Percentiles rank a stretch among this genome's conserved stretches.
These are phyloP conservation scores for Cercospora sesami DNA, from an alignment of 2,329 filamentous ascomycete genomes.

Conservation along the genomic window DNA sequence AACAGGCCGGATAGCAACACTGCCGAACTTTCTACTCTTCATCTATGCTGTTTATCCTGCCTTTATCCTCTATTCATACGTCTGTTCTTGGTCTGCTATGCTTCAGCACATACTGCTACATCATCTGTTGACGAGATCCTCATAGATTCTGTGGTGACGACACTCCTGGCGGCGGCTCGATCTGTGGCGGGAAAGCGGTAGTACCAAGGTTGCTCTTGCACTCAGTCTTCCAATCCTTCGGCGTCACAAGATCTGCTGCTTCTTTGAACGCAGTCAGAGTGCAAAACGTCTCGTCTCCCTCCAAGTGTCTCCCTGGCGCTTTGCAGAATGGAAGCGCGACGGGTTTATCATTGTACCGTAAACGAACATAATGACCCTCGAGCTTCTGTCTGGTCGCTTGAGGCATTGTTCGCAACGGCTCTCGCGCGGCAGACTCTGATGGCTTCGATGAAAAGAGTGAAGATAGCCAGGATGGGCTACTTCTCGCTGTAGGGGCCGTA, in stretches of 20 bases:
- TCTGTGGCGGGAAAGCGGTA: slow-evolving; percentile 39
- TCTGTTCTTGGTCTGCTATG: background rate
- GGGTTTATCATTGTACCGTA: slow-evolving; percentile 86
- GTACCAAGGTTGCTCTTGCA: slow-evolving; percentile 60
- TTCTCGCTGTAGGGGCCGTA: slow-evolving; percentile 22
- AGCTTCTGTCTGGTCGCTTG: slow-evolving; percentile 60
- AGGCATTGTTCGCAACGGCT: slow-evolving; percentile 57
- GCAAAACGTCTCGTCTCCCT: slow-evolving; percentile 85
- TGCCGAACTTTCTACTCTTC: background rate
- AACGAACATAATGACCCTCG: slow-evolving; percentile 78
- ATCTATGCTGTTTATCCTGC: background rate
- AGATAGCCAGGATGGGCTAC: slow-evolving; percentile 33
- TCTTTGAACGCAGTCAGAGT: slow-evolving; percentile 89
- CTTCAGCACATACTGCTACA: background rate
- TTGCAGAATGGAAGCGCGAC: slow-evolving; percentile 82
- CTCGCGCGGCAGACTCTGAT: slow-evolving; percentile 46
- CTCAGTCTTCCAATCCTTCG: slow-evolving; percentile 70
- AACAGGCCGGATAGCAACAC: background rate
- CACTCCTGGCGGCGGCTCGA: slow-evolving; percentile 25
- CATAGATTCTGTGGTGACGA: background rate
- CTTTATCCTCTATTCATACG: background rate
- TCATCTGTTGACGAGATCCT: background rate
- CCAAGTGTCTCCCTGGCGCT: slow-evolving; percentile 73
- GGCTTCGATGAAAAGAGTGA: slow-evolving; percentile 30
- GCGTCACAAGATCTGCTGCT: slow-evolving; percentile 88